Evolutionary conservation across 108 stramenopile species (phyloP).

Genomic region (Mediolabrus comicus): DNA sequence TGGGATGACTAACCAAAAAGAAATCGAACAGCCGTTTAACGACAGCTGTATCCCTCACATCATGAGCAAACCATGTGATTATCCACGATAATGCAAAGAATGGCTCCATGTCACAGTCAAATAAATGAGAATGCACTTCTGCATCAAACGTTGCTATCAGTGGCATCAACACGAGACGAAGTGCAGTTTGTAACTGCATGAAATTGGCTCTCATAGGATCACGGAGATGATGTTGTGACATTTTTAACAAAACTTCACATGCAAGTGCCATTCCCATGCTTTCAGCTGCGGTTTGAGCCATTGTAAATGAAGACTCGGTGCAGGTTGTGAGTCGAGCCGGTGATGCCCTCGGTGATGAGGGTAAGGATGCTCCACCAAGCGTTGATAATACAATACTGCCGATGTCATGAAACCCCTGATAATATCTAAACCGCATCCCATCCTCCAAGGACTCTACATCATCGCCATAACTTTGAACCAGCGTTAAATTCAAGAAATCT

Average conservation of each 20-base stretch:
- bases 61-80: conserved; percentile 92
- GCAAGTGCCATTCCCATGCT: conserved; percentile 69
- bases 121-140: conserved; percentile 72
- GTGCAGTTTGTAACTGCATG: conserved; percentile 56
- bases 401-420: conserved; percentile 90
- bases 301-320: background rate
- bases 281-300: conserved; percentile 25
- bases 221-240: conserved; percentile 65
- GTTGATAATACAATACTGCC: conserved; percentile 72
- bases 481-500: conserved; percentile 71
- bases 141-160: conserved; percentile 59
- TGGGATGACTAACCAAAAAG: conserved; percentile 80
- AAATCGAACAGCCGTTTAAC: conserved; percentile 90
- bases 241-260: conserved; percentile 56
- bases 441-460: background rate
- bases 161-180: conserved; percentile 68
- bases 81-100: conserved; percentile 89
- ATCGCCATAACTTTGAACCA: conserved; percentile 54
- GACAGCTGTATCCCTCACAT: conserved; percentile 77
- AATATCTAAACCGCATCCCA: conserved; percentile 61
- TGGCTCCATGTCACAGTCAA: conserved; percentile 84
- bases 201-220: conserved; percentile 68
- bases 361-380: conserved; percentile 53
- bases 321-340: background rate
- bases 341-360: background rate